These are phyloP conservation scores for Tilletia setariae DNA, from an alignment of 1,284 basidiomycete genomes.

Conservation along the genomic window DNA sequence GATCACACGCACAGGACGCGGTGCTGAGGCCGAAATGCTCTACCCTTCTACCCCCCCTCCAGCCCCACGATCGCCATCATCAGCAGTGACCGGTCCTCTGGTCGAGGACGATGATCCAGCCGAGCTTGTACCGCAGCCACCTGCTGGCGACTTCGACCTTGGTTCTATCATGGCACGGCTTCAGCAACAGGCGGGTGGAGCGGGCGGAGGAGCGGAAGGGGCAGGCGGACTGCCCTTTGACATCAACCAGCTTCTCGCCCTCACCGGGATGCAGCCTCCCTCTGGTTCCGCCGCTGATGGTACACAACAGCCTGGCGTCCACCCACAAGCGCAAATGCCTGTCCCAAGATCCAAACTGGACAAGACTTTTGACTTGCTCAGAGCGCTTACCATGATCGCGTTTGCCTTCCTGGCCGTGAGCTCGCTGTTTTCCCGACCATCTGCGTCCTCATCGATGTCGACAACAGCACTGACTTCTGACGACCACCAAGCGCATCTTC, in stretches of 20 bases:
- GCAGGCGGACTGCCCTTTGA: slow-evolving; percentile 3
- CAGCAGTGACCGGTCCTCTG: too few species aligned
- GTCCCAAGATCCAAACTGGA: slow-evolving; percentile 1
- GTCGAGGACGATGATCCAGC: too few species aligned
- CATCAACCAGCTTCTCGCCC: slow-evolving; percentile 14
- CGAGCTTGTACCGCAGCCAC: too few species aligned
- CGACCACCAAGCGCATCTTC: slow-evolving; percentile 15
- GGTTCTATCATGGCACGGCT: slow-evolving; percentile 1
- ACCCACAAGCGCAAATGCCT: neutral
- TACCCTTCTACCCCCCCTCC: slow-evolving; percentile 29
- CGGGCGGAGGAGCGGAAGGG: neutral
- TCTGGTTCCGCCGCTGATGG: neutral
- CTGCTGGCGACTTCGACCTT: neutral
- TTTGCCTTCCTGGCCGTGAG: slow-evolving; percentile 11
- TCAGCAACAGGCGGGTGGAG: neutral
- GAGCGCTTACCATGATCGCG: slow-evolving; percentile 1
- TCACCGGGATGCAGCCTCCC: neutral
- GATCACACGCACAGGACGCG: slow-evolving; percentile 51
- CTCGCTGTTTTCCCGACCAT: slow-evolving; percentile 12
- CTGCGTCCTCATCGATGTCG: neutral
- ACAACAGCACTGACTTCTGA: neutral
- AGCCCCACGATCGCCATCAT: too few species aligned
- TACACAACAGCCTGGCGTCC: neutral
- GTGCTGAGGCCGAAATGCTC: slow-evolving; percentile 41
- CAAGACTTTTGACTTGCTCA: slow-evolving; percentile 14